phyloP scores from a whole-genome alignment of 352 stramenopile genomes.

The Pythium periplocum region DNA sequence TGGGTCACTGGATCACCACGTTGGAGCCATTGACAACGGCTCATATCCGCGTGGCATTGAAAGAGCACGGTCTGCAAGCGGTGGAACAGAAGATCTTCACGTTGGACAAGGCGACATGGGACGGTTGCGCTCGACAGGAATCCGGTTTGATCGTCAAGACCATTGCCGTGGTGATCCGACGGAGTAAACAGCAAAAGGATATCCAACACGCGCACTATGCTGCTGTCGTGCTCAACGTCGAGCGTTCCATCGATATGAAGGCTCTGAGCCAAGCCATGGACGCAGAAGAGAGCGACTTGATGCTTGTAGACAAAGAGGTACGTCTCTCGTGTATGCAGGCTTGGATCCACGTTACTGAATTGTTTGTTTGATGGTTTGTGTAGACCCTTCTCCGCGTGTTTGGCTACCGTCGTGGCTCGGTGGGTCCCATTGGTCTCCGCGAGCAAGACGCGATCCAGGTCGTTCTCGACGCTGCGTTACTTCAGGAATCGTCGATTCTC shows the following conservation, averaged over 20 bases:
- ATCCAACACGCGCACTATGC: slow-evolving; percentile 19
- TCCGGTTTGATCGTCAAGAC: slow-evolving; percentile 54
- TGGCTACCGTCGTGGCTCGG: slow-evolving; percentile 52
- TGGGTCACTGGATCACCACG: slow-evolving; percentile 19
- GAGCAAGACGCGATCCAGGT: slow-evolving; percentile 39
- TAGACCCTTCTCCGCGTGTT: slow-evolving; percentile 62
- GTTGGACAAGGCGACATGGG: slow-evolving; percentile 17
- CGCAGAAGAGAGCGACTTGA: slow-evolving; percentile 23
- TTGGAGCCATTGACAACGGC: slow-evolving; percentile 13
- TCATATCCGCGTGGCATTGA: slow-evolving; percentile 33
- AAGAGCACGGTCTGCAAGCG: slow-evolving; percentile 15
- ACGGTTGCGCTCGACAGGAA: slow-evolving; percentile 7
- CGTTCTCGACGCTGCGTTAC: slow-evolving; percentile 37
- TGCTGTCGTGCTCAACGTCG: slow-evolving; percentile 43
- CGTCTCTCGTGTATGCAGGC: slow-evolving; percentile 3
- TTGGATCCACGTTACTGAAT: neutral
- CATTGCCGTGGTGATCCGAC: slow-evolving; percentile 39
- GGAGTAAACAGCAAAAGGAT: neutral
- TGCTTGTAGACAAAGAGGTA: slow-evolving; percentile 46
- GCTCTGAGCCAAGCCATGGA: slow-evolving; percentile 24
- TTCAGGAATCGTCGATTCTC: slow-evolving; percentile 26
- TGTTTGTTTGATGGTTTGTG: too few species aligned
- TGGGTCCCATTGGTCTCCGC: slow-evolving; percentile 58
- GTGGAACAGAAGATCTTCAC: slow-evolving; percentile 19
- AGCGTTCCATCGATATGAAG: slow-evolving; percentile 49